Percentiles rank a stretch among this genome's conserved stretches.
Conservation (phyloP, 2,329 filamentous ascomycete species). For the Laburnicola sp. region DNA sequence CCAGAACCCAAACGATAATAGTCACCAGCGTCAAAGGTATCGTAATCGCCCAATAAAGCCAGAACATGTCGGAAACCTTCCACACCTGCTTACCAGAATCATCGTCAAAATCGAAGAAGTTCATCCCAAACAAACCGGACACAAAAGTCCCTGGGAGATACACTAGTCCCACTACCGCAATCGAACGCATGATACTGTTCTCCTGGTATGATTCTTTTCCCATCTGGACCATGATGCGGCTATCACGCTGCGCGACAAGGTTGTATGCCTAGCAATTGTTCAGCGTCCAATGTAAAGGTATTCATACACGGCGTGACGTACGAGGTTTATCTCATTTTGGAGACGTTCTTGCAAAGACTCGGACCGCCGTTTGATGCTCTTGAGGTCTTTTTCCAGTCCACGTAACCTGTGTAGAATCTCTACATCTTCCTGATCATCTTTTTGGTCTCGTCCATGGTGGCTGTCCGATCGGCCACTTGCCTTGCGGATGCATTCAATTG, state of each 20-base stretch:
- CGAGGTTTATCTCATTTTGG: constrained; percentile 11
- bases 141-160: constrained; percentile 8
- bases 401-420: background rate
- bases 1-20: constrained; percentile 1
- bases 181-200: constrained; percentile 5
- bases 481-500: constrained; percentile 2
- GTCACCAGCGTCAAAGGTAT: constrained; percentile 12
- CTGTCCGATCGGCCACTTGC: background rate
- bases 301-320: background rate
- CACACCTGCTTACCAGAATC: background rate
- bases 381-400: background rate
- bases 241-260: constrained; percentile 12
- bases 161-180: constrained; percentile 2
- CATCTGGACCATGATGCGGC: constrained; percentile 5
- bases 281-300: background rate
- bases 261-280: constrained; percentile 5
- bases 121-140: constrained; percentile 12
- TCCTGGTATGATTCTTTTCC: constrained; percentile 7
- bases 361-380: constrained; percentile 5
- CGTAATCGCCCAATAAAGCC: constrained; percentile 15
- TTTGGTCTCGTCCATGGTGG: background rate
- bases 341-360: constrained; percentile 6
- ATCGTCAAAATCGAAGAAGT: constrained; percentile 9
- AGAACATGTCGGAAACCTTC: constrained; percentile 11
- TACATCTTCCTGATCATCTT: background rate